phyloP scores from a whole-genome alignment of 2,329 filamentous ascomycete genomes.

The Neonectria faginata region DNA sequence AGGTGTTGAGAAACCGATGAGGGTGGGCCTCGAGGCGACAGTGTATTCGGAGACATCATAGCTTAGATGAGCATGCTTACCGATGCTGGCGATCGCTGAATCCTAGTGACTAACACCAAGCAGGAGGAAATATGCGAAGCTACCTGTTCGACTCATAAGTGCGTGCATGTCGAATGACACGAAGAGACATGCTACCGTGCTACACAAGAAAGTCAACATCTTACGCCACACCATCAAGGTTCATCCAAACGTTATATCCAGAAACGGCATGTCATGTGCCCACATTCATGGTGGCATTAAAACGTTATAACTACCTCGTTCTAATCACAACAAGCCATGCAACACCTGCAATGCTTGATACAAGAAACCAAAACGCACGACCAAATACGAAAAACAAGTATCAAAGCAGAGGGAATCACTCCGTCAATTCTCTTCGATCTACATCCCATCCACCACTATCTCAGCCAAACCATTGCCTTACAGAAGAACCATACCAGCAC shows the following conservation, averaged over 20 bases:
- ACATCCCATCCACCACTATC: conserved; percentile 18
- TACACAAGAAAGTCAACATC: no score
- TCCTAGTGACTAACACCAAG: no score
- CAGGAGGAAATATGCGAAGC: no score
- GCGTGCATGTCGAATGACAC: no score
- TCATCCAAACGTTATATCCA: not conserved
- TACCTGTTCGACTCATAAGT: no score
- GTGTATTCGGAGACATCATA: no score
- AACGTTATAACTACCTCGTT: conserved; percentile 41
- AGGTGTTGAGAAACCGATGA: no score
- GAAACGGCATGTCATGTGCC: conserved; percentile 34
- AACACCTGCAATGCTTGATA: conserved; percentile 48
- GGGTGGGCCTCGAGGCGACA: no score
- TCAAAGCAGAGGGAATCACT: conserved; percentile 37
- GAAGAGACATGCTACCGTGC: no score
- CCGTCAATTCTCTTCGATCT: conserved; percentile 30
- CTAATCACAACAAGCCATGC: conserved; percentile 42
- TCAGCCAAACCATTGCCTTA: conserved; percentile 50
- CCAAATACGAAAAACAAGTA: conserved; percentile 32
- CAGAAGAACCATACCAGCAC: conserved; percentile 65
- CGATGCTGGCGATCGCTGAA: no score
- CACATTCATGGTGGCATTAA: conserved; percentile 41
- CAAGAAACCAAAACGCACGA: conserved; percentile 38
- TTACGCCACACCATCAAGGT: no score
- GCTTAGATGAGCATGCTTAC: no score